Percentiles rank a stretch among this genome's conserved stretches.
These are phyloP conservation scores for Penicillium sp. DNA, from an alignment of 2,329 filamentous ascomycete species.

Conservation along the genomic window DNA sequence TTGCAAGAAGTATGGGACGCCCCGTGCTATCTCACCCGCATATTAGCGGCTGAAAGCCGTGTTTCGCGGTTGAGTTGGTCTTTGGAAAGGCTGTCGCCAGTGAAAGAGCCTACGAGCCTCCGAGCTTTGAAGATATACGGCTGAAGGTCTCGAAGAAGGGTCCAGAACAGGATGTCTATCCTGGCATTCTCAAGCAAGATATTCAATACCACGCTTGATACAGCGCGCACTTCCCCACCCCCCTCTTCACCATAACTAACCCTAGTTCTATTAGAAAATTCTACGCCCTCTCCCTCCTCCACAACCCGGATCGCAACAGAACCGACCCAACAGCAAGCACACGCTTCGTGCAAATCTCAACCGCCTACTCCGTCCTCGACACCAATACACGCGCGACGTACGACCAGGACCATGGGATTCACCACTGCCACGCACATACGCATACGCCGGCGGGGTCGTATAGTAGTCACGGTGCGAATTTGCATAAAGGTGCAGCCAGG, in stretches of 20 bases:
- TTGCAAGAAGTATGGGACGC: neutral
- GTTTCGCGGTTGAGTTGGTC: neutral
- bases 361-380: constrained; percentile 79
- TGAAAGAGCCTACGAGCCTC: neutral
- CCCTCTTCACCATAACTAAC: neutral
- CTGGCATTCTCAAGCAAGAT: neutral
- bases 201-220: neutral
- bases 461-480: constrained; percentile 49
- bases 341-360: constrained; percentile 80
- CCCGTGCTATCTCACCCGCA: neutral
- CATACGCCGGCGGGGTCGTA: constrained; percentile 51
- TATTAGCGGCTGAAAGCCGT: neutral
- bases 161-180: neutral
- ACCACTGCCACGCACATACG: constrained; percentile 34
- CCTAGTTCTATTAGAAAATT: constrained; percentile 58
- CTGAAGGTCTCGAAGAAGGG: neutral
- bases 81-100: neutral
- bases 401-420: constrained; percentile 62
- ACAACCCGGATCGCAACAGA: constrained; percentile 91
- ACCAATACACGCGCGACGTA: constrained; percentile 75
- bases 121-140: neutral
- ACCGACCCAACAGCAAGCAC: constrained; percentile 69
- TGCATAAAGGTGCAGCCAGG: constrained; percentile 33
- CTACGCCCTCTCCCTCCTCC: constrained; percentile 84
- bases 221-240: neutral